A percentile compares a stretch with the other conserved stretches of the same genome.
Evolutionary conservation across 345 rosid species (phyloP).

Genomic region (Raphanus raphanistrum): DNA sequence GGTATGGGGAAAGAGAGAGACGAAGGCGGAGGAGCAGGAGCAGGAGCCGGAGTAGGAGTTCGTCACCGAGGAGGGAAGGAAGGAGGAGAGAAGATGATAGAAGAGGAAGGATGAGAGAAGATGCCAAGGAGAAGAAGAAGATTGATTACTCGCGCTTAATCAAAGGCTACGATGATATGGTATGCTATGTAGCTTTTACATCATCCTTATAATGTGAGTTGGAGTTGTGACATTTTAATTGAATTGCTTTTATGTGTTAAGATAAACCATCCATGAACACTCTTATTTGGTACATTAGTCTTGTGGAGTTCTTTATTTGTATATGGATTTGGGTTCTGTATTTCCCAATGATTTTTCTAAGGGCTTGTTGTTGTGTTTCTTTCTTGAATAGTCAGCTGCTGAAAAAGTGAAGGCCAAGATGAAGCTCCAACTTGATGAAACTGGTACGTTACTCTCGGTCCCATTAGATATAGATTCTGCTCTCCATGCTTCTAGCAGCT

Average conservation of each 20-base stretch:
- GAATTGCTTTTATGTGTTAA: not conserved
- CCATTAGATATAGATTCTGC: constrained; percentile 19
- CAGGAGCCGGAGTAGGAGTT: constrained; percentile 27
- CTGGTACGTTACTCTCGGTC: constrained; percentile 50
- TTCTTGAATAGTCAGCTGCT: constrained; percentile 48
- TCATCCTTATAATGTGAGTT: not conserved
- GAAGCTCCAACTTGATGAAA: constrained; percentile 84
- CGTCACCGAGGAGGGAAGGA: constrained; percentile 33
- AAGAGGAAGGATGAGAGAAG: constrained; percentile 45
- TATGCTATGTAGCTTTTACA: constrained; percentile 28
- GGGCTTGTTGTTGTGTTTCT: constrained; percentile 24
- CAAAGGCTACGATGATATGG: constrained; percentile 76
- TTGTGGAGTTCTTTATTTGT: no score
- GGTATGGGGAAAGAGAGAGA: constrained; percentile 40
- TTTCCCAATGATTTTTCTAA: not conserved
- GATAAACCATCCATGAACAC: constrained; percentile 3
- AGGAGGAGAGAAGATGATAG: constrained; percentile 40
- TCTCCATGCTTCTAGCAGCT: constrained; percentile 16
- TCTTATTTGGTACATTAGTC: no score
- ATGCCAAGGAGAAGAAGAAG: constrained; percentile 42
- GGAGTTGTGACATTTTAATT: not conserved
- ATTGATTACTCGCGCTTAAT: constrained; percentile 63
- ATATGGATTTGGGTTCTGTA: no score
- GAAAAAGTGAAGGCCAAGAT: constrained; percentile 81
- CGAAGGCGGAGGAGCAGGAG: constrained; percentile 26